Percentiles rank a stretch among this genome's conserved stretches.
Conservation (phyloP, 179 eudicot genomes). For the Monotropa hypopitys region DNA sequence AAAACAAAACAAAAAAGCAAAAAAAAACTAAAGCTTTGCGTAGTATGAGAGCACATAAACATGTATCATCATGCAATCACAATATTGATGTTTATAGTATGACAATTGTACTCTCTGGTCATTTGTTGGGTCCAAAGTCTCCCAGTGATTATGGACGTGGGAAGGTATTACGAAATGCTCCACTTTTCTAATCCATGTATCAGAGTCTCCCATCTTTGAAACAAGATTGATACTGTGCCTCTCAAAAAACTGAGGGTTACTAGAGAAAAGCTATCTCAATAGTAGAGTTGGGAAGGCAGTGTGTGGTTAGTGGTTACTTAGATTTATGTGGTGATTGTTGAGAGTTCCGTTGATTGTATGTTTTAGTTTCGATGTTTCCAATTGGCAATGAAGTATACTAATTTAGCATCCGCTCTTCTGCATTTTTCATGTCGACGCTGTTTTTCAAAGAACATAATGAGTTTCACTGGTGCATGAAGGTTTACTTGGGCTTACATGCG, state of each 20-base stretch:
- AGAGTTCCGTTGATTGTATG: neutral
- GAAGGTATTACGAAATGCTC: neutral
- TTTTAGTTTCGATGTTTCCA: neutral
- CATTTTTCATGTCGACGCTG: neutral
- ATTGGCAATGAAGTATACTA: neutral
- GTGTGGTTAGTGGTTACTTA: neutral
- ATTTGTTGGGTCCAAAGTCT: neutral
- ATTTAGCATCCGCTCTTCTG: neutral
- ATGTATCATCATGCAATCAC: neutral
- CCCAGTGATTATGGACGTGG: neutral
- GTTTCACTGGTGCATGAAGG: conserved; percentile 32
- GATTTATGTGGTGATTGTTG: neutral
- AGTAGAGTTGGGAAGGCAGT: neutral
- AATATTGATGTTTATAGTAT: neutral
- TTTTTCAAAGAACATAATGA: neutral
- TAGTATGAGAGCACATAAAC: neutral
- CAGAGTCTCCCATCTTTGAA: neutral
- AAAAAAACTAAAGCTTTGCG: neutral
- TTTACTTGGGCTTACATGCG: conserved; percentile 49
- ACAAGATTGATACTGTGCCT: neutral
- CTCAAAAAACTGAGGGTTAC: neutral
- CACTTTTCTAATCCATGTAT: neutral
- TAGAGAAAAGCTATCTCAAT: neutral
- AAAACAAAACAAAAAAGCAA: neutral
- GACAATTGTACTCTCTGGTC: neutral